A percentile compares a stretch with the other conserved stretches of the same genome.
These are phyloP conservation scores for Diaporthe ampelina DNA, from an alignment of 2,329 filamentous ascomycete genomes.

Conservation along the genomic window DNA sequence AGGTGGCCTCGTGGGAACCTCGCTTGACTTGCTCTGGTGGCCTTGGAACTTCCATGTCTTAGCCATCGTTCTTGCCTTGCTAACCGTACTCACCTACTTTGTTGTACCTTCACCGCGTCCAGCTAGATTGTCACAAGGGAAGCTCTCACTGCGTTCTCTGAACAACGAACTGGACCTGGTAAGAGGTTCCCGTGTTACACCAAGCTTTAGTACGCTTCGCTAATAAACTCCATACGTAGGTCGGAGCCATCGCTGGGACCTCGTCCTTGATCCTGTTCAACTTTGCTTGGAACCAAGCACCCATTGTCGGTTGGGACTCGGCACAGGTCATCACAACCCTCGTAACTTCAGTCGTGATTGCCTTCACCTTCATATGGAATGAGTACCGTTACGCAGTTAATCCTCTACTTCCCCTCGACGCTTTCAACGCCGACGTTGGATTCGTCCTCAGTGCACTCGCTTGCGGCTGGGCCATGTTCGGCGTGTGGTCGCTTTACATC, in stretches of 20 bases:
- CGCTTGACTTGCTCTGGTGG: conserved; percentile 50
- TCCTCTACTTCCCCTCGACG: conserved; percentile 71
- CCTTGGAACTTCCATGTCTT: conserved; percentile 50
- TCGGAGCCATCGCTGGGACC: conserved; percentile 56
- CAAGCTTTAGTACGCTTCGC: background rate
- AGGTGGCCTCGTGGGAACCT: conserved; percentile 49
- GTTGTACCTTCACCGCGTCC: conserved; percentile 42
- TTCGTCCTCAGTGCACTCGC: conserved; percentile 70
- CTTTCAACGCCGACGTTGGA: conserved; percentile 60
- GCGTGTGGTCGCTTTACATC: conserved; percentile 67
- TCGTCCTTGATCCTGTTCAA: conserved; percentile 68
- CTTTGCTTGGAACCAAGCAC: conserved; percentile 72
- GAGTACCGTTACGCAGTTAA: conserved; percentile 60
- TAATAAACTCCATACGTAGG: background rate
- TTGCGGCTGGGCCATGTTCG: conserved; percentile 68
- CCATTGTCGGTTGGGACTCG: conserved; percentile 64
- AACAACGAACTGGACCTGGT: conserved; percentile 46
- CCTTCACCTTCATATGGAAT: conserved; percentile 64
- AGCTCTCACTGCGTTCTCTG: conserved; percentile 26
- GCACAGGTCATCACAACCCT: conserved; percentile 65
- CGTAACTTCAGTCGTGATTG: conserved; percentile 64
- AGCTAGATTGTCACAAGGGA: background rate
- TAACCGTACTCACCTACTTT: conserved; percentile 45
- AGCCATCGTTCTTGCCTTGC: conserved; percentile 44
- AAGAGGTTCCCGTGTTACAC: background rate